Base-by-base conservation (phyloP, 1,284 basidiomycete genomes). In the Golubevia sp. region DNA sequence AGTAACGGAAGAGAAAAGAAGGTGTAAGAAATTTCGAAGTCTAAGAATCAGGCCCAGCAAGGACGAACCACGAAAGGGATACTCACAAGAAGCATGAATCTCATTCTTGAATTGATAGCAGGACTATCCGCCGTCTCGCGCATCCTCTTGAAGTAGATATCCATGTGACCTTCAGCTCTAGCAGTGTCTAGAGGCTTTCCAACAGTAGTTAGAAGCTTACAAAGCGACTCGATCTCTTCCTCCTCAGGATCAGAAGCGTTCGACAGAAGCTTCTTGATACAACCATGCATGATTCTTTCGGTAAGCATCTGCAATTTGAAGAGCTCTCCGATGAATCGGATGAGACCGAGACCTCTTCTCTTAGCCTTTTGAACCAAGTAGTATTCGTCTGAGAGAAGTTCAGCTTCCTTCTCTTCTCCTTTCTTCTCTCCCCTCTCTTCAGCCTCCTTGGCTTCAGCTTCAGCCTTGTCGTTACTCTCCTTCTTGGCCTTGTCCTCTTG, bases 281-380 rank as follows among this genome's bases (percentile, higher is more conserved):
- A 98, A 82, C 93, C 90, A 85, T 94, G 92, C 91, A 99, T 97
- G 85, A 96, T 95, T 71, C 92, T 89, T 85, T 93, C 92, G 53
- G 92, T 93, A 60, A 97, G 87, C 92, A 97, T 96, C 85, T 91
- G 91, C 48, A 97, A 87, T 87, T 97, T 97, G 91, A 94, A 98
- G 63, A 98, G 87, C 86, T 98, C 95, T 77, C 96, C 95, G 71
- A 98, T 97, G 86, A 99, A 97, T 84, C 92, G 92, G 84, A 98
- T 93, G 67, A 98, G 89, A 87, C 96, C 96, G 24, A 98, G 90
- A 84, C 95, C 94, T 71, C 93, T 91, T 70, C 95, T 92, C 87
- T 97, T 97, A 52, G 94, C 94, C 87, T 97, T 97, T 84, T 95
- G 91, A 20, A 92, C 92, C 56, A 91, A 91, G 81, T 98, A 98